Percentiles rank a stretch among this genome's conserved stretches.
Evolutionary conservation across 371 early-diverging fungal genomes (phyloP).

Genomic region (Amoeboaphelidium occidentale): DNA sequence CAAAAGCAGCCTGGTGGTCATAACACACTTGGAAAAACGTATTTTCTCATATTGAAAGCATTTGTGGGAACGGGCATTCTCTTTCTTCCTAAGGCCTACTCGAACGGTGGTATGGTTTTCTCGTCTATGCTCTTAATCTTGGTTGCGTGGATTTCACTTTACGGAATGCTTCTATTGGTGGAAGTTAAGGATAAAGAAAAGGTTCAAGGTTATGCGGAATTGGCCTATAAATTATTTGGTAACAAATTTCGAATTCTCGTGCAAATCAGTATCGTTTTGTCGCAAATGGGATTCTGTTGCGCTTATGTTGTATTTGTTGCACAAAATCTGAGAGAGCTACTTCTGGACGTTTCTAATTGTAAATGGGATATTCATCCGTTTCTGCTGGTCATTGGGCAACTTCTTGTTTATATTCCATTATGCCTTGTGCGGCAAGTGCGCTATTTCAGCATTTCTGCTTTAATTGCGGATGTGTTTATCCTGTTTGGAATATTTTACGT

Average conservation of each 20-base stretch:
- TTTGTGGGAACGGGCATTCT: conserved; percentile 72
- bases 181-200: too few relatives aligned
- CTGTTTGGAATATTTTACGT: conserved; percentile 54
- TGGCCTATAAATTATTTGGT: conserved; percentile 59
- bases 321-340: conserved; percentile 41
- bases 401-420: conserved; percentile 46
- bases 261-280: conserved; percentile 50
- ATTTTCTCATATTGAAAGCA: conserved; percentile 55
- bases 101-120: conserved; percentile 38
- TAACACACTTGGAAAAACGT: conserved; percentile 44
- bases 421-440: conserved; percentile 65
- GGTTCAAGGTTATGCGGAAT: conserved; percentile 83
- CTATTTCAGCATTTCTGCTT: conserved; percentile 45
- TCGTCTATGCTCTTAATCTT: conserved; percentile 37
- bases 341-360: conserved; percentile 31
- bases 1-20: conserved; percentile 10
- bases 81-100: conserved; percentile 27
- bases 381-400: conserved; percentile 38
- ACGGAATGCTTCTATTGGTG: conserved; percentile 31
- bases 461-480: conserved; percentile 71
- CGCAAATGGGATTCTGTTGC: conserved; percentile 67
- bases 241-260: conserved; percentile 46
- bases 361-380: neutral
- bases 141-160: conserved; percentile 27
- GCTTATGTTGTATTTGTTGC: conserved; percentile 67